phyloP scores from a whole-genome alignment of 2,329 filamentous ascomycete genomes.

The Juglanconis sp. region DNA sequence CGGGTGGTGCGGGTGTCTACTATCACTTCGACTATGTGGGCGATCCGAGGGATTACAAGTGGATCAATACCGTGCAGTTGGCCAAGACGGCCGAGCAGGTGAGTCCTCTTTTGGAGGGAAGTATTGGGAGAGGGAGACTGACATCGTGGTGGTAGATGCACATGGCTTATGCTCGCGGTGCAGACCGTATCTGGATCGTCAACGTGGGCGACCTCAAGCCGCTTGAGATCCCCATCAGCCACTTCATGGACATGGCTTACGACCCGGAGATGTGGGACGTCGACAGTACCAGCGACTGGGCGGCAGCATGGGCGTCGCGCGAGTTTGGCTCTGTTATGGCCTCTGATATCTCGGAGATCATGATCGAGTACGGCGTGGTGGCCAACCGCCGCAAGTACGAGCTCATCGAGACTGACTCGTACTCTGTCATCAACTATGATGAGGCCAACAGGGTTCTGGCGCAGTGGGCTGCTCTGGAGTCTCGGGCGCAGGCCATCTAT shows the following conservation, averaged over 20 bases:
- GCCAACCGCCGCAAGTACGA: slow-evolving; percentile 60
- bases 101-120: background rate
- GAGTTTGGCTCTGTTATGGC: slow-evolving; percentile 52
- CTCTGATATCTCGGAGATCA: slow-evolving; percentile 45
- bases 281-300: slow-evolving; percentile 54
- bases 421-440: slow-evolving; percentile 61
- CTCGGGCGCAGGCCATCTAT: slow-evolving; percentile 54
- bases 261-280: slow-evolving; percentile 56
- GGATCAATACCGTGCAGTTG: slow-evolving; percentile 64
- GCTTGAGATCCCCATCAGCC: slow-evolving; percentile 61
- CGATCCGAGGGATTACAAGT: slow-evolving; percentile 47
- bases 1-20: slow-evolving; percentile 64
- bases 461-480: slow-evolving; percentile 51
- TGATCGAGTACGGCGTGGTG: slow-evolving; percentile 54
- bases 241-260: slow-evolving; percentile 68
- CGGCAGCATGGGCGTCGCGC: slow-evolving; percentile 47
- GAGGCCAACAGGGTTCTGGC: slow-evolving; percentile 57
- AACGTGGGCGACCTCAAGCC: slow-evolving; percentile 67
- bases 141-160: slow-evolving; percentile 43
- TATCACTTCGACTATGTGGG: slow-evolving; percentile 57
- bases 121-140: background rate
- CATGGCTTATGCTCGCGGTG: slow-evolving; percentile 55
- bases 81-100: slow-evolving; percentile 55
- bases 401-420: slow-evolving; percentile 55
- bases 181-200: slow-evolving; percentile 62